These are phyloP conservation scores for Chlorociboria aeruginascens DNA, from an alignment of 495 filamentous ascomycete species.

Conservation along the genomic window DNA sequence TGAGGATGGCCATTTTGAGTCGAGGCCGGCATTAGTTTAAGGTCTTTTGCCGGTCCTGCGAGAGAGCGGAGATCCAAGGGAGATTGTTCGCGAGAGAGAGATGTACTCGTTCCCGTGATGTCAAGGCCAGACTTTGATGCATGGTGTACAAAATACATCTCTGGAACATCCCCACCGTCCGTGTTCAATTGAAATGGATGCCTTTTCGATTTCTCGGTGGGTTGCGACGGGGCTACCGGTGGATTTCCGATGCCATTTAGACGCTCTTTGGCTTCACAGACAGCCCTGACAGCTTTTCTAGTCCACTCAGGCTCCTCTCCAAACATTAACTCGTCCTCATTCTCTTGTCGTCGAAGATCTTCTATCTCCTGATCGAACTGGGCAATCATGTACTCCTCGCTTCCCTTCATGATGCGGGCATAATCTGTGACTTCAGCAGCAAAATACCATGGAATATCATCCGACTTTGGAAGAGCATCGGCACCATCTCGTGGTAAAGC, in stretches of 20 bases:
- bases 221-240: slow-evolving; percentile 41
- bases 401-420: slow-evolving; percentile 90
- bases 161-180: slow-evolving; percentile 31
- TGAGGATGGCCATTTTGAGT: slow-evolving; percentile 9
- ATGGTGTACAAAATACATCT: slow-evolving; percentile 43
- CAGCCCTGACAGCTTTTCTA: slow-evolving; percentile 61
- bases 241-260: slow-evolving; percentile 60
- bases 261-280: slow-evolving; percentile 62
- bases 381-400: slow-evolving; percentile 70
- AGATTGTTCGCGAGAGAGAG: not conserved
- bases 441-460: slow-evolving; percentile 88
- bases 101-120: not conserved
- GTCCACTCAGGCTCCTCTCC: slow-evolving; percentile 91
- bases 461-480: slow-evolving; percentile 49
- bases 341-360: slow-evolving; percentile 60
- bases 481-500: slow-evolving; percentile 77
- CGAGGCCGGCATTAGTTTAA: not conserved
- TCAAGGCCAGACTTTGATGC: slow-evolving; percentile 29
- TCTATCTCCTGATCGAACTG: slow-evolving; percentile 71
- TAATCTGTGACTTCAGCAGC: slow-evolving; percentile 91
- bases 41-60: too few relatives aligned
- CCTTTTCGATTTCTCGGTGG: slow-evolving; percentile 25
- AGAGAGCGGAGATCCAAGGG: not conserved
- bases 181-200: slow-evolving; percentile 31
- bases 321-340: slow-evolving; percentile 85